phyloP scores from a whole-genome alignment of 164 flowering plant genomes.

The Vitis riparia region DNA sequence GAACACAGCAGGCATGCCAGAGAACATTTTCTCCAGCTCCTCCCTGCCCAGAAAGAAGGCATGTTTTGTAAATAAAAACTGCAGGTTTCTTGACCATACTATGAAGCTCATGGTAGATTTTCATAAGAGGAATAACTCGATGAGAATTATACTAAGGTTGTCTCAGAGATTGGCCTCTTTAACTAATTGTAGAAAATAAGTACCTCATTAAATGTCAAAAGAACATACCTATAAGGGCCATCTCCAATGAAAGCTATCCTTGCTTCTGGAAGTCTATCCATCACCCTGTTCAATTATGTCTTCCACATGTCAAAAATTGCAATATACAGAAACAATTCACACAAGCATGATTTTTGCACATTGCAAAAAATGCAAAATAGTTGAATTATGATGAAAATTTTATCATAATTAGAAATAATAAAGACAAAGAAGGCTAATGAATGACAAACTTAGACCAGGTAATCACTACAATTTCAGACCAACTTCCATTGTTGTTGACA shows the following conservation, averaged over 20 bases:
- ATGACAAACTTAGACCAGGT: neutral
- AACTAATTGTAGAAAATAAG: neutral
- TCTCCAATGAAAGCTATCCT: constrained; percentile 96
- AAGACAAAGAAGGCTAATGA: neutral
- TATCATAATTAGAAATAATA: neutral
- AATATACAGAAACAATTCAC: neutral
- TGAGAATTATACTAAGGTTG: neutral
- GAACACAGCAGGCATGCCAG: constrained; percentile 94
- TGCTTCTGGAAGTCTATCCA: constrained; percentile 88
- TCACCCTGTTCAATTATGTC: constrained; percentile 58
- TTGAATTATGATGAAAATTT: neutral
- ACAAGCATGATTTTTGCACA: neutral
- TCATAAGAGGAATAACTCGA: too few species aligned
- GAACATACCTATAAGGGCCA: constrained; percentile 86
- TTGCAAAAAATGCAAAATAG: neutral
- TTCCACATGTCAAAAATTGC: constrained; percentile 17
- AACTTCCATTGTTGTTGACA: neutral
- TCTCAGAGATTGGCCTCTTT: neutral
- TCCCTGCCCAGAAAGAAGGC: constrained; percentile 42
- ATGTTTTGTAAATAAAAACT: neutral
- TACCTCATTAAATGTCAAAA: neutral
- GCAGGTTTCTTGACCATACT: too few species aligned
- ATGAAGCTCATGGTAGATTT: too few species aligned
- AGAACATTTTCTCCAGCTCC: constrained; percentile 80
- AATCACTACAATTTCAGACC: neutral